These are phyloP conservation scores for Elsinoe fawcettii DNA, from an alignment of 2,329 filamentous ascomycete genomes.

Conservation along the genomic window DNA sequence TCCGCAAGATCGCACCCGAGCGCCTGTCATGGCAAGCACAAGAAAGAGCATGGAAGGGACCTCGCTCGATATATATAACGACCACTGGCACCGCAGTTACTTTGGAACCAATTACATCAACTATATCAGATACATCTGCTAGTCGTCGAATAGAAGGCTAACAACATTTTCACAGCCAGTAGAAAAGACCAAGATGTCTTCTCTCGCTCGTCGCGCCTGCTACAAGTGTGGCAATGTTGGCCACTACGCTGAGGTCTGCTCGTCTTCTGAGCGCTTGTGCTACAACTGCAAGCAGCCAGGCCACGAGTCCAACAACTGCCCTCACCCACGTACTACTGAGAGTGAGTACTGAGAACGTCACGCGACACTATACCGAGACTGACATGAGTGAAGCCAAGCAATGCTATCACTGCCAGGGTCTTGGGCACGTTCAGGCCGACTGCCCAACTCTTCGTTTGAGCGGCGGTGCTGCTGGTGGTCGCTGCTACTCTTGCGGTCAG, in stretches of 20 bases:
- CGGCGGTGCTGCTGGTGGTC: constrained; percentile 69
- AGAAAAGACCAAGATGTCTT: constrained; percentile 37
- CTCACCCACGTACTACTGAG: constrained; percentile 91
- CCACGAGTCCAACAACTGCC: constrained; percentile 97
- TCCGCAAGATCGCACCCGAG: not conserved
- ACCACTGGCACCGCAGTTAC: not conserved
- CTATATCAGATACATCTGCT: not conserved
- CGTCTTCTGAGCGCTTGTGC: constrained; percentile 94
- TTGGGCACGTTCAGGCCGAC: constrained; percentile 97
- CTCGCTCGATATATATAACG: not conserved
- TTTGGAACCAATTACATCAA: not conserved
- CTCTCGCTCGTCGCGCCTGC: constrained; percentile 46
- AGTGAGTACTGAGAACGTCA: constrained; percentile 43
- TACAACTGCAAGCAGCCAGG: constrained; percentile 98
- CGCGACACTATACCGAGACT: constrained; percentile 17
- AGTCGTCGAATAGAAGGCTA: not conserved
- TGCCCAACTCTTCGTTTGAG: constrained; percentile 93
- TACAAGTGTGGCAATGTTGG: constrained; percentile 48
- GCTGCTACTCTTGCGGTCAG: constrained; percentile 95
- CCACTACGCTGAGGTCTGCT: constrained; percentile 77
- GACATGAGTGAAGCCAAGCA: constrained; percentile 65
- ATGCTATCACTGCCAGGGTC: constrained; percentile 98
- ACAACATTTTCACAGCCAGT: not conserved
- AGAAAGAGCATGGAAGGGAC: not conserved
- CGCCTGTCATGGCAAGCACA: not conserved